Percentiles rank a stretch among this genome's conserved stretches.
Evolutionary conservation across 2,329 filamentous ascomycete genomes (phyloP).

Genomic region (Karstenula rhodostoma): DNA sequence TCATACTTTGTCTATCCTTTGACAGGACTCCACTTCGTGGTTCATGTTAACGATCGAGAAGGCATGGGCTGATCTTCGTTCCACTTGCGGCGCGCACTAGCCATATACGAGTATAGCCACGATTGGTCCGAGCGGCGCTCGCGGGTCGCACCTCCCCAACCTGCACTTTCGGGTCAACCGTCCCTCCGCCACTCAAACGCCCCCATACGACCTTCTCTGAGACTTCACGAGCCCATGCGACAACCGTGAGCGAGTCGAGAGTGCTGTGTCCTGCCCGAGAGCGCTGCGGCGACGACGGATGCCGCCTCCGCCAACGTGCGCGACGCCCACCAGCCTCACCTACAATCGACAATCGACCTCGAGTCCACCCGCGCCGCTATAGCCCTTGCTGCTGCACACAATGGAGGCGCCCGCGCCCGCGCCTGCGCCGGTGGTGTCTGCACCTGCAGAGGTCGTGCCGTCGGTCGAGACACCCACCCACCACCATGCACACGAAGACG

Average conservation of each 20-base stretch:
- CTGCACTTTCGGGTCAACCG: slow-evolving; percentile 28
- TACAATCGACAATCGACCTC: slow-evolving; percentile 27
- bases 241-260: slow-evolving; percentile 30
- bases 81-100: slow-evolving; percentile 22
- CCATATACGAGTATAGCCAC: slow-evolving; percentile 19
- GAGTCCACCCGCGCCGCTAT: slow-evolving; percentile 26
- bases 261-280: slow-evolving; percentile 26
- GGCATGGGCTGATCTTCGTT: slow-evolving; percentile 24
- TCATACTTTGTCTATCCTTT: too few relatives aligned
- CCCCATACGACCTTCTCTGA: slow-evolving; percentile 13
- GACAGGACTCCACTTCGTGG: too few relatives aligned
- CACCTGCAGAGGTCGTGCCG: slow-evolving; percentile 37
- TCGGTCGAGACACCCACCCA: slow-evolving; percentile 41
- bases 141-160: slow-evolving; percentile 36
- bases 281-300: slow-evolving; percentile 36
- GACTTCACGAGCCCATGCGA: slow-evolving; percentile 27
- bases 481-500: slow-evolving; percentile 33
- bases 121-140: slow-evolving; percentile 19
- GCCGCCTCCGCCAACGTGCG: slow-evolving; percentile 36
- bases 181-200: slow-evolving; percentile 16
- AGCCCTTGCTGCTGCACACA: slow-evolving; percentile 9
- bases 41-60: background rate
- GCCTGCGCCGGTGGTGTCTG: slow-evolving; percentile 10
- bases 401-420: slow-evolving; percentile 37
- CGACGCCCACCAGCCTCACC: slow-evolving; percentile 34